Evolutionary conservation across 495 filamentous ascomycete species (phyloP), one percentile per base, ranked within the genome.

Genomic region (Hypoxylon fuscum): DNA sequence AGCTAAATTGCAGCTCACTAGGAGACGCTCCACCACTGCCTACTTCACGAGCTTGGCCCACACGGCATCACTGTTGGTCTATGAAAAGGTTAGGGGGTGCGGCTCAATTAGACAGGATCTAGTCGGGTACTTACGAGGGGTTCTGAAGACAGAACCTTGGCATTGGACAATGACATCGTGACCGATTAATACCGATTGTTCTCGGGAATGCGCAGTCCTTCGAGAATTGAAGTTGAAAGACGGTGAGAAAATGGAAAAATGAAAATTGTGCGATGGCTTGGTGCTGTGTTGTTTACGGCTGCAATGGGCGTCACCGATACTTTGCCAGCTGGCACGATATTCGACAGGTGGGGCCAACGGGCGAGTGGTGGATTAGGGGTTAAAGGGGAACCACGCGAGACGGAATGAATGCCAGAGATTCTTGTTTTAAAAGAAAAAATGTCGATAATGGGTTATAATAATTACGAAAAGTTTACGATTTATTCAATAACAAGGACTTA

Each of bases 11-110:
- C 23, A 14, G 35, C 10, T 42, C 23, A 22, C 5, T 27, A 15
- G 53, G 4, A 27, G 34, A 29, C 17, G 12, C 59, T 62, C 64
- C 6, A 70, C 66, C 11, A 21, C 62, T 71, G 47, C 76, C 62
- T 55, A 81, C 68, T 66, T 70, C 54, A 74, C 61, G 2, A 90
- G 77, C 70, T 84, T 87, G 17, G 84, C 83, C 91, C 91, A 96
- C 72, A 80, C 81, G n/a, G 90, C 90, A 59, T 94, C 89, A 10
- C 53, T 69, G 29, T 77, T 71, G 14, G 62, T 60, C 79, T 81
- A 44, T 56, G 12, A 12, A 31, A 25, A 18, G 9, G 18, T 59
- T 21, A 40, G 52, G n/a, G 41, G 25, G 42, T 25, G 14, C 14
- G 5, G 45, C 29, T 43, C 40, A 60, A 69, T 62, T 15, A 31